Evolutionary conservation across 2,329 filamentous ascomycete species (phyloP).

Genomic region (Chaetomium sp.): DNA sequence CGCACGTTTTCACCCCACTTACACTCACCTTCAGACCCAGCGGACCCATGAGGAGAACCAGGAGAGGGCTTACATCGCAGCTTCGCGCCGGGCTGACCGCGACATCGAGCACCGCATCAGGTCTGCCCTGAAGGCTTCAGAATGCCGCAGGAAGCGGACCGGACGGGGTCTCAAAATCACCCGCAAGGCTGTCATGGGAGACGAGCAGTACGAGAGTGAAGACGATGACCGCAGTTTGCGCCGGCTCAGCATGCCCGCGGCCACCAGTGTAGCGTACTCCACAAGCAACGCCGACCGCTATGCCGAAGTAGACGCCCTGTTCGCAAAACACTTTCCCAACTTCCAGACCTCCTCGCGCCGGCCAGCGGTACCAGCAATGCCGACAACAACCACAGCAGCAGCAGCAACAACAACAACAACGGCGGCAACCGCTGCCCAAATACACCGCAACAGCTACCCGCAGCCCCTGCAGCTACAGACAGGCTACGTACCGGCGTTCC

Average conservation of each 20-base stretch:
- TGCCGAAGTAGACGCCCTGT: slow-evolving; percentile 42
- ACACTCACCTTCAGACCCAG: slow-evolving; percentile 49
- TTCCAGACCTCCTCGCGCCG: slow-evolving; percentile 24
- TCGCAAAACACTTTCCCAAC: slow-evolving; percentile 41
- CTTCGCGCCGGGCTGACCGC: slow-evolving; percentile 78
- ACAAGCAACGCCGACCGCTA: slow-evolving; percentile 35
- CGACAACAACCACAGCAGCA: not conserved
- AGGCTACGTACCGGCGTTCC: not conserved
- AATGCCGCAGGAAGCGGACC: slow-evolving; percentile 82
- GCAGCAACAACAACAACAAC: not conserved
- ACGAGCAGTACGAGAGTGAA: slow-evolving; percentile 96
- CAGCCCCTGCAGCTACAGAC: not conserved
- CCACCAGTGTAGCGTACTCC: slow-evolving; percentile 49
- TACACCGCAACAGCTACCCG: not conserved
- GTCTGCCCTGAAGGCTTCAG: slow-evolving; percentile 81
- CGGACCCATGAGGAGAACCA: slow-evolving; percentile 63
- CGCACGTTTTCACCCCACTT: not conserved
- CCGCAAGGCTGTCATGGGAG: slow-evolving; percentile 78
- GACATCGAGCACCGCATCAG: slow-evolving; percentile 82
- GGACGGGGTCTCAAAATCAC: slow-evolving; percentile 76
- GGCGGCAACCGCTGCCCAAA: not conserved
- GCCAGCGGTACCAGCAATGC: not conserved
- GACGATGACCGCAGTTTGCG: slow-evolving; percentile 67
- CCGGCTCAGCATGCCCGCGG: slow-evolving; percentile 54
- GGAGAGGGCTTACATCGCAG: slow-evolving; percentile 85